These are phyloP conservation scores for Colletotrichum sp. DNA, from an alignment of 2,329 filamentous ascomycete species.

Conservation along the genomic window DNA sequence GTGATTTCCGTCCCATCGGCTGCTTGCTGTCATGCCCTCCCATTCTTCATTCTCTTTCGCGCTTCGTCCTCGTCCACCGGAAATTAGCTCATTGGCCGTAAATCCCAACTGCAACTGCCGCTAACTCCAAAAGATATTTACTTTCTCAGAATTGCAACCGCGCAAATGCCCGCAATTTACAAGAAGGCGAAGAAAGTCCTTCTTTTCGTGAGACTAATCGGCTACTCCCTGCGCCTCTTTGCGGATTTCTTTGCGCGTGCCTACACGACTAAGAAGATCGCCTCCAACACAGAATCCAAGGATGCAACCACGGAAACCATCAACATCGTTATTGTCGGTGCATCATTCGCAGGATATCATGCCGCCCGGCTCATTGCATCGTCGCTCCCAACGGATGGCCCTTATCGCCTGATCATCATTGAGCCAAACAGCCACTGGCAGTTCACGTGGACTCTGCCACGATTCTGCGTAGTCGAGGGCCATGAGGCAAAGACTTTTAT, in stretches of 20 bases:
- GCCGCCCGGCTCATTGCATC: conserved; percentile 52
- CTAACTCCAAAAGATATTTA: background rate
- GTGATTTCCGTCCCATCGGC: background rate
- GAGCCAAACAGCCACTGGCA: conserved; percentile 67
- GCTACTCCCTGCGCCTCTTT: conserved; percentile 24
- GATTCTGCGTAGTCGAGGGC: conserved; percentile 60
- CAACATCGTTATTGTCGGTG: conserved; percentile 62
- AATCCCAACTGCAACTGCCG: background rate
- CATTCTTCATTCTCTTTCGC: background rate
- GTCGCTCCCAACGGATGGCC: conserved; percentile 48
- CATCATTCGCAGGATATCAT: conserved; percentile 61
- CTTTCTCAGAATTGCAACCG: background rate
- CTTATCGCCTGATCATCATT: conserved; percentile 58
- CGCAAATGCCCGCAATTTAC: background rate
- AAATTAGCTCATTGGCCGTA: background rate
- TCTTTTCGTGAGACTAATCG: conserved; percentile 32
- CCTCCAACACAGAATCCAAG: conserved; percentile 11
- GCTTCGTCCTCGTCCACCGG: background rate
- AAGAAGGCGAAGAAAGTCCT: conserved; percentile 32
- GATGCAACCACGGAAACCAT: conserved; percentile 25
- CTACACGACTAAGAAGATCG: conserved; percentile 13
- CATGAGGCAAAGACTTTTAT: conserved; percentile 66
- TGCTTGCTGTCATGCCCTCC: background rate
- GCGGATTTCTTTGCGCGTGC: conserved; percentile 15
- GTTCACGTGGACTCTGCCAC: conserved; percentile 64